Conservation (phyloP, 768 basidiomycete genomes). For the Suillus decipiens region DNA sequence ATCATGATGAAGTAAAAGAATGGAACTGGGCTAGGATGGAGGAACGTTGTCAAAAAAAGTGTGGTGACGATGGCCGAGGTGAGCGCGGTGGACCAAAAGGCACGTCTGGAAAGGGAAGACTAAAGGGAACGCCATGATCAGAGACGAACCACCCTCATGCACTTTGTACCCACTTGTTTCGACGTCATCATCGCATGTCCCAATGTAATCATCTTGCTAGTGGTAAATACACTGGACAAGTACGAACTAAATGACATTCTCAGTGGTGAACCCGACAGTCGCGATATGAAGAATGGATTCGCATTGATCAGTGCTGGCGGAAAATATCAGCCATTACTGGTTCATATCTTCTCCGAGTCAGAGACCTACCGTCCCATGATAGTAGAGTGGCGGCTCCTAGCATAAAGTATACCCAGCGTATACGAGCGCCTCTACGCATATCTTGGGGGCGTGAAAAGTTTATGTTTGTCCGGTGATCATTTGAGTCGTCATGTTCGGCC, state of each 20-base stretch:
- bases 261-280: constrained; percentile 61
- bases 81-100: constrained; percentile 49
- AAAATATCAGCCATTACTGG: constrained; percentile 8
- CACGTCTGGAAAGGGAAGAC: constrained; percentile 62
- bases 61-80: constrained; percentile 56
- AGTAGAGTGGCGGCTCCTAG: constrained; percentile 80
- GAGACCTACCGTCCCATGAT: constrained; percentile 82
- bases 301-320: constrained; percentile 80
- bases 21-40: constrained; percentile 48
- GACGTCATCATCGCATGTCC: constrained; percentile 73
- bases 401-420: constrained; percentile 68
- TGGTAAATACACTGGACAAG: constrained; percentile 62
- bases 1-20: constrained; percentile 71
- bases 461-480: not conserved
- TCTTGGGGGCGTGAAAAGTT: not conserved
- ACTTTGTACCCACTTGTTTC: constrained; percentile 53
- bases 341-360: not conserved
- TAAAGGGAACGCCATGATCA: constrained; percentile 28
- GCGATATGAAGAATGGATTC: constrained; percentile 75
- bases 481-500: not conserved
- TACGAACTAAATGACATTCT: constrained; percentile 65
- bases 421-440: constrained; percentile 38
- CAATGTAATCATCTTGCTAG: constrained; percentile 67
- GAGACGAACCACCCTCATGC: not conserved
- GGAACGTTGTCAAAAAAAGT: constrained; percentile 67